Percentiles rank a stretch among this genome's conserved stretches.
These are phyloP conservation scores for Cladorrhinum samala DNA, from an alignment of 495 filamentous ascomycete species.

Conservation along the genomic window DNA sequence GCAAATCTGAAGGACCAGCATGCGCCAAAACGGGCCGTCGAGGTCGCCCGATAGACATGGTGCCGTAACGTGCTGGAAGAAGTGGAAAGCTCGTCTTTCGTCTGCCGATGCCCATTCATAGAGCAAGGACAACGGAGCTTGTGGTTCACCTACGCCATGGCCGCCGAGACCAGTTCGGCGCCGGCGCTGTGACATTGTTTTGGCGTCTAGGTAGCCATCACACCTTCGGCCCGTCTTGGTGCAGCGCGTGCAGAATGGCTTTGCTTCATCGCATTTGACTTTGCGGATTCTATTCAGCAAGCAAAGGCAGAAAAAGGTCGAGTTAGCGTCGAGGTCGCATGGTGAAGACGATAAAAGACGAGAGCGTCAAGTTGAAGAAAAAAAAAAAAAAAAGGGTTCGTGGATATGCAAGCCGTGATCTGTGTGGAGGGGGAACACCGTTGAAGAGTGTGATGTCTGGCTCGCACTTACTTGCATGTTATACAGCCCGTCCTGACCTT, in stretches of 20 bases:
- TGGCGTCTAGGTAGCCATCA: slow-evolving; percentile 36
- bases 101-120: slow-evolving; percentile 27
- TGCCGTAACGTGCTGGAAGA: slow-evolving; percentile 45
- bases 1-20: slow-evolving; percentile 50
- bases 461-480: slow-evolving; percentile 31
- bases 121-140: slow-evolving; percentile 13
- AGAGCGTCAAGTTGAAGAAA: background rate
- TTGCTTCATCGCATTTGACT: slow-evolving; percentile 41
- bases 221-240: slow-evolving; percentile 41
- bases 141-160: slow-evolving; percentile 9
- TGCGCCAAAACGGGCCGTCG: slow-evolving; percentile 52
- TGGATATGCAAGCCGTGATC: background rate
- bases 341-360: too few species aligned
- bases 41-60: slow-evolving; percentile 44
- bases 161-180: slow-evolving; percentile 15
- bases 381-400: background rate
- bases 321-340: slow-evolving; percentile 6
- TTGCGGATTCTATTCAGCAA: slow-evolving; percentile 27
- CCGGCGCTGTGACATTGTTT: slow-evolving; percentile 23
- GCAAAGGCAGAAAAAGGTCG: slow-evolving; percentile 6
- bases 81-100: slow-evolving; percentile 44
- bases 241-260: slow-evolving; percentile 39
- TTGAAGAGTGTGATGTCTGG: background rate
- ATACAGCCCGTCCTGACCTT: slow-evolving; percentile 33
- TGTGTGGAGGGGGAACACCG: background rate